A percentile compares a stretch with the other conserved stretches of the same genome.
phyloP scores from a whole-genome alignment of 805 yeast genomes.

The Lachancea mirantina region DNA sequence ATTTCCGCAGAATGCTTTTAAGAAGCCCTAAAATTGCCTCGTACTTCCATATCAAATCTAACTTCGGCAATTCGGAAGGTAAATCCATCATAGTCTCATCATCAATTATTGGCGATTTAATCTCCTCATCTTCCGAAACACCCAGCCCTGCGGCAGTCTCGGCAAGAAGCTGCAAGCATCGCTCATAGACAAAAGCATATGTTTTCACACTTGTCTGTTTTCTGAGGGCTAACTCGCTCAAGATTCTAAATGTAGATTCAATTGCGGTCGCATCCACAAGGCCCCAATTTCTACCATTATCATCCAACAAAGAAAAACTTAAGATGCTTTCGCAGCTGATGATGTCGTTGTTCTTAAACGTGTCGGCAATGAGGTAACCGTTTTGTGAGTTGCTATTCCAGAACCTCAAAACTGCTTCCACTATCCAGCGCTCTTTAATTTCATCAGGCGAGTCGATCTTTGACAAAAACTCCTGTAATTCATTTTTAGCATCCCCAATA shows the following conservation, averaged over 20 bases:
- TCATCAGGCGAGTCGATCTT: conserved; percentile 25
- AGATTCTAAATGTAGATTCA: conserved; percentile 36
- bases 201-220: conserved; percentile 19
- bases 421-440: conserved; percentile 37
- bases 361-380: conserved; percentile 53
- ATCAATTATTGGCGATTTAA: conserved; percentile 14
- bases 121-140: conserved; percentile 11
- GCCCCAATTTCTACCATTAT: conserved; percentile 29
- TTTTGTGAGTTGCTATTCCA: conserved; percentile 64
- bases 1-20: conserved; percentile 37
- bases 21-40: conserved; percentile 32
- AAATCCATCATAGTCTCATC: conserved; percentile 23
- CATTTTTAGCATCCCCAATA: conserved; percentile 36
- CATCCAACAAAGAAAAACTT: conserved; percentile 36
- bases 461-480: conserved; percentile 31
- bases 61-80: conserved; percentile 26
- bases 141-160: conserved; percentile 17
- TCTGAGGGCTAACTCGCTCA: conserved; percentile 22
- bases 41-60: conserved; percentile 39
- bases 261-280: conserved; percentile 40
- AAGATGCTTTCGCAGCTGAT: conserved; percentile 38
- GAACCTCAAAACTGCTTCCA: conserved; percentile 50
- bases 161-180: conserved; percentile 19
- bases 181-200: conserved; percentile 27
- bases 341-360: conserved; percentile 41